Percentiles rank a stretch among this genome's conserved stretches.
These are phyloP conservation scores for Puccinia polysora DNA, from an alignment of 1,284 basidiomycete species.

Conservation along the genomic window DNA sequence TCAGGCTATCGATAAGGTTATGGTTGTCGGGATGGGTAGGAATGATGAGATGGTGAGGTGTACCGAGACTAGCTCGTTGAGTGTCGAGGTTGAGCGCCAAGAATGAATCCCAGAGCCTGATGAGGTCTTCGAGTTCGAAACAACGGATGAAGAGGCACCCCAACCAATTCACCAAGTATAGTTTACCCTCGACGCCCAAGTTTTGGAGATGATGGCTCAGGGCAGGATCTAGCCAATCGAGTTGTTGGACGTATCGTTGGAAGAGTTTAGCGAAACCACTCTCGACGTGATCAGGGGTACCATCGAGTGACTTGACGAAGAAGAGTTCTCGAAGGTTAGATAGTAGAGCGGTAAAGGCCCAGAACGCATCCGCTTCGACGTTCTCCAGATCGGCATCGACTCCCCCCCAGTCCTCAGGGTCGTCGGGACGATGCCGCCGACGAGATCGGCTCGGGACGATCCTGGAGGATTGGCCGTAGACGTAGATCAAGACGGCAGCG, in stretches of 20 bases:
- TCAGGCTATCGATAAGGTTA: too few relatives aligned
- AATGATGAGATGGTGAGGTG: too few relatives aligned
- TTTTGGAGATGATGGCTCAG: slow-evolving; percentile 1
- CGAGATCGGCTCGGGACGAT: neutral
- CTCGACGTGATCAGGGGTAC: neutral
- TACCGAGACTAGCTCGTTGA: too few relatives aligned
- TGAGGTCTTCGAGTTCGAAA: neutral
- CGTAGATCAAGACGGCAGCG: slow-evolving; percentile 5
- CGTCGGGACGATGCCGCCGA: neutral
- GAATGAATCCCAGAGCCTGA: slow-evolving; percentile 1
- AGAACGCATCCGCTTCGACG: slow-evolving; percentile 10
- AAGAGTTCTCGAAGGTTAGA: neutral
- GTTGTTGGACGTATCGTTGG: neutral
- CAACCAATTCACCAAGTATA: slow-evolving; percentile 7
- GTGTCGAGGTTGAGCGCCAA: too few relatives aligned
- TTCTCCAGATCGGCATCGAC: too few relatives aligned
- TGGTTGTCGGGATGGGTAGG: too few relatives aligned
- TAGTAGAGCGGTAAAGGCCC: slow-evolving; percentile 9
- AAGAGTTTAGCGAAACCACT: slow-evolving; percentile 3
- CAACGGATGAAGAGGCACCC: neutral
- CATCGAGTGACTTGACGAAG: too few relatives aligned
- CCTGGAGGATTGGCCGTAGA: neutral
- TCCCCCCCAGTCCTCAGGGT: neutral
- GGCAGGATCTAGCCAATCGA: neutral
- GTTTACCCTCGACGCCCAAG: too few relatives aligned